Evolutionary conservation across 2,329 filamentous ascomycete species (phyloP).

Genomic region (Penicillium sp.): DNA sequence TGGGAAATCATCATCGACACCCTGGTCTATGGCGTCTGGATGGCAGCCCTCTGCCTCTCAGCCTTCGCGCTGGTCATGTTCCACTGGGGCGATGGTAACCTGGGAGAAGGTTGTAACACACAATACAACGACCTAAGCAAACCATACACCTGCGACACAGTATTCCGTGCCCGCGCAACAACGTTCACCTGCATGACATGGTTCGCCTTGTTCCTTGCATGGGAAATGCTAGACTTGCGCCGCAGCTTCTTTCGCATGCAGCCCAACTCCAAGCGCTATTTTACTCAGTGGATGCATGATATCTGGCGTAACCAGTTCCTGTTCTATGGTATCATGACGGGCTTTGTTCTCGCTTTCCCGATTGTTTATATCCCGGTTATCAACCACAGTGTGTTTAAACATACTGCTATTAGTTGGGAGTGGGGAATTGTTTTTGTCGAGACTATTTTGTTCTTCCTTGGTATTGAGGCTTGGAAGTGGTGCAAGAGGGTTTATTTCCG

Average conservation of each 20-base stretch:
- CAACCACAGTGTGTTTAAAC: conserved; percentile 65
- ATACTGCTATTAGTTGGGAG: conserved; percentile 66
- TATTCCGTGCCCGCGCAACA: conserved; percentile 71
- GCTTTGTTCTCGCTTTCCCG: conserved; percentile 59
- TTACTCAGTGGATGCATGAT: conserved; percentile 66
- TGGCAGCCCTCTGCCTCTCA: conserved; percentile 67
- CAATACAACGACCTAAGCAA: conserved; percentile 41
- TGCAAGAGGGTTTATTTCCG: conserved; percentile 59
- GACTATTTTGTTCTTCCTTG: conserved; percentile 61
- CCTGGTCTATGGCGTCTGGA: conserved; percentile 74
- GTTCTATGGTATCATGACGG: conserved; percentile 63
- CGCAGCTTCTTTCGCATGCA: conserved; percentile 75
- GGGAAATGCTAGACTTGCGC: conserved; percentile 74
- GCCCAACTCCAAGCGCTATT: conserved; percentile 58
- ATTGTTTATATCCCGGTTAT: conserved; percentile 68
- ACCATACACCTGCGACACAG: conserved; percentile 55
- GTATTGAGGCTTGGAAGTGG: conserved; percentile 68
- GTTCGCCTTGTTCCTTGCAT: conserved; percentile 74
- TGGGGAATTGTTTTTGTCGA: conserved; percentile 67
- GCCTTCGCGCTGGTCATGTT: conserved; percentile 66
- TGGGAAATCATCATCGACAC: conserved; percentile 76
- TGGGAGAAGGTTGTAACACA: conserved; percentile 63
- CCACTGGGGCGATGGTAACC: conserved; percentile 59
- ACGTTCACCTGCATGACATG: conserved; percentile 74
- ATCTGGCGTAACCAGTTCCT: conserved; percentile 72